Base-by-base conservation (phyloP, 2,329 filamentous ascomycete genomes). In the Spiromastix sp. region DNA sequence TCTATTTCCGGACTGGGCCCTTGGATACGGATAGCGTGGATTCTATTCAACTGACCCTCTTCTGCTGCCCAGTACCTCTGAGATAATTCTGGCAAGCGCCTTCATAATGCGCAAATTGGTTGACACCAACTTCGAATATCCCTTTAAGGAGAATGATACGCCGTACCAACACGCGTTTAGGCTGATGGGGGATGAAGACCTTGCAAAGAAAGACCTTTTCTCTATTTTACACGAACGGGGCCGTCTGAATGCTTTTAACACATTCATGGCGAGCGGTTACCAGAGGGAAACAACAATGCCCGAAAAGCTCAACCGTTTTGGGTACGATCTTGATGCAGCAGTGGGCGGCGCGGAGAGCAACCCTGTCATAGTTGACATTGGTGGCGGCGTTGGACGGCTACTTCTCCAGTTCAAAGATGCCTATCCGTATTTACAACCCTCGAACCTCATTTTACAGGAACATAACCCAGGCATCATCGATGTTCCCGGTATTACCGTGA, bases 191-290 rank as follows among this genome's bases (percentile, higher is more conserved):
- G 36, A 54, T 11, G 33, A 50, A 1, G 34, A 46, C 2, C 46
- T 59, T 2, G 46, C 51, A 2, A 35, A 47, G 1, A 37, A 55
- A 28, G 56, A 61, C 35, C 55, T 56, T 1, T 61, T 60, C 30
- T 48, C 49, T 1, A 60, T 60, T 3, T 60, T 61, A 56, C 47
- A 50, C 9, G 40, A 37, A 1, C 48, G 56, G 36, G 52, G 51
- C n/a, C 56, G 57, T 4, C 58, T 61, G 50, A 49, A 51, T 15
- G 60, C 56, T 32, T 61, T 61, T 32, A 60, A 60, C 20, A 37
- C 42, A n/a, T 60, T 61, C 40, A 60, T 60, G 57, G 49, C 50
- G 2, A 56, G 56, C 32, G 60, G 60, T 33, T 60, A 60, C 21
- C 43, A 51, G 18, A 57, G 54, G 17, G 50, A 49, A n/a, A 46